Conservation (phyloP, 164 flowering plant species). For the Piper longum region DNA sequence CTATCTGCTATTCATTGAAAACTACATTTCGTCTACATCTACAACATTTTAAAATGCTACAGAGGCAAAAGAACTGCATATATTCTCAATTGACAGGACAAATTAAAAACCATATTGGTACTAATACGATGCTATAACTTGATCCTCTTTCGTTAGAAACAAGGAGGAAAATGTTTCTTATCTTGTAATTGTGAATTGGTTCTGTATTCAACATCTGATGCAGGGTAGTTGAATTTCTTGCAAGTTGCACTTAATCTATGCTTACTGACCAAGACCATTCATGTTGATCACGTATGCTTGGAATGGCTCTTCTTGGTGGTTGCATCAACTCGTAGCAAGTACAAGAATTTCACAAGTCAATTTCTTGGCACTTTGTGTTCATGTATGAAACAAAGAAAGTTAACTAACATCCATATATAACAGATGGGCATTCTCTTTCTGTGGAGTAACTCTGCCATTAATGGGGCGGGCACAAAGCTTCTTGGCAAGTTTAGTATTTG, state of each 20-base stretch:
- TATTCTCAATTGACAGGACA: no score
- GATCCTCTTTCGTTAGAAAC: no score
- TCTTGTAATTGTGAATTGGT: no score
- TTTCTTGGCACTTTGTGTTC: neutral
- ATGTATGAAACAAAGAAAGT: neutral
- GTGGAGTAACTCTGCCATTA: neutral
- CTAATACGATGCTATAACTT: no score
- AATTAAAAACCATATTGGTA: no score
- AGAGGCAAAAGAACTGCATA: no score
- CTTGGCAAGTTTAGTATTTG: constrained; percentile 3
- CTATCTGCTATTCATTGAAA: neutral
- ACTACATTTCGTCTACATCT: neutral
- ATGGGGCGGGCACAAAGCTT: constrained; percentile 1
- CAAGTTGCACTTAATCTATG: neutral
- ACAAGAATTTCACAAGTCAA: neutral
- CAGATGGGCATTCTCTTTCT: neutral
- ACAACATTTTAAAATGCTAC: no score
- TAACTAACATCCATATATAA: neutral
- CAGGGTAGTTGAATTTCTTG: neutral
- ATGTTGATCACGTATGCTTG: neutral
- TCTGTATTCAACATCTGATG: neutral
- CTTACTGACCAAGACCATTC: neutral
- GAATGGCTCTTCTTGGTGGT: constrained; percentile 10
- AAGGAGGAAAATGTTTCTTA: no score
- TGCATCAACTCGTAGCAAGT: constrained; percentile 12